Percentiles rank a stretch among this genome's conserved stretches.
Conservation (phyloP, 2,329 filamentous ascomycete genomes). For the Xylaria sp. region DNA sequence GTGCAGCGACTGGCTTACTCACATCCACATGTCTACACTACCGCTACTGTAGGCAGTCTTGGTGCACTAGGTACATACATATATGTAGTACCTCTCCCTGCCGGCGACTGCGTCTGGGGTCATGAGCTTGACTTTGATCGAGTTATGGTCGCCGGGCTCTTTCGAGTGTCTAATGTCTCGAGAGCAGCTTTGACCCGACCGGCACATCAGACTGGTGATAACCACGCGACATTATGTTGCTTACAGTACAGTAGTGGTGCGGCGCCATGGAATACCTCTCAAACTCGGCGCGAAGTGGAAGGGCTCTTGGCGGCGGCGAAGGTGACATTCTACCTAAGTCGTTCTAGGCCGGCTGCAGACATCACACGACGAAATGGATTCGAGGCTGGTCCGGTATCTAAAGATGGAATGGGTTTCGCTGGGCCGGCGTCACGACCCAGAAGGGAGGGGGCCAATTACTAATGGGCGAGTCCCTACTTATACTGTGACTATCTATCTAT, state of each 20-base stretch:
- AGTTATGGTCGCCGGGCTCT: slow-evolving; percentile 7
- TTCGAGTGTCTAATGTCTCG: neutral
- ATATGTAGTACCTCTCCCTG: neutral
- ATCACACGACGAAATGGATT: neutral
- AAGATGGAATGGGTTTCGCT: neutral
- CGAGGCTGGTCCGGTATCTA: neutral
- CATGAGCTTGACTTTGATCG: neutral
- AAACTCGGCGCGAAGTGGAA: neutral
- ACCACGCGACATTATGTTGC: neutral
- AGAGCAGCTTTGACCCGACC: neutral
- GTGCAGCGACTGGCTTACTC: neutral
- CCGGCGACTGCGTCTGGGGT: neutral
- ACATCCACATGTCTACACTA: too few species aligned
- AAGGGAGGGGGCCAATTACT: slow-evolving; percentile 1
- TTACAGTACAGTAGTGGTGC: too few species aligned
- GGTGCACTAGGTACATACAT: too few species aligned
- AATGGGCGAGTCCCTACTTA: slow-evolving; percentile 10
- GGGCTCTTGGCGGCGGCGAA: neutral
- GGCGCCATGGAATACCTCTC: neutral
- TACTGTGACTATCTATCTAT: too few species aligned
- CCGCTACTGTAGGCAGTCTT: too few species aligned
- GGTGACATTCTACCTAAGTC: neutral
- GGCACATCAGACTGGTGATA: neutral
- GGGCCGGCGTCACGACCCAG: neutral
- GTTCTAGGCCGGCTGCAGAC: neutral